Base-by-base conservation (phyloP, 257 asterid species). In the Fraxinus excelsior region DNA sequence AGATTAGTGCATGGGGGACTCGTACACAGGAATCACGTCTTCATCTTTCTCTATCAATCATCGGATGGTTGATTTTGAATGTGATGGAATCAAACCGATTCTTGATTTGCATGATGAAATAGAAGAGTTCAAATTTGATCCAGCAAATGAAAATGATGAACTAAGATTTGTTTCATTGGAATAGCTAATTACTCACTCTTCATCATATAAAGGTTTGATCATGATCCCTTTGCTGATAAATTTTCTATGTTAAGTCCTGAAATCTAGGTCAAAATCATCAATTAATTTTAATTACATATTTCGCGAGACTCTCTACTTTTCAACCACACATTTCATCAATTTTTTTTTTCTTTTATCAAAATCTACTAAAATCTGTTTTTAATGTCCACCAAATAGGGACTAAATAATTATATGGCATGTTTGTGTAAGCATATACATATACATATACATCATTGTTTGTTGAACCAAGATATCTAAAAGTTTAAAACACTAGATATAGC, bases 51-150 rank as follows among this genome's bases (percentile, higher is more conserved):
- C 84, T 67, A 69, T 82, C 85, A 0, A 21, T 60, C 13, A 3
- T 60, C 31, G 31, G 29, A 60, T 29, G 16, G 2, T 60, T 7
- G 67, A 74, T 46, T 83, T 82, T 18, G 91, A 84, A 72, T 81
- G 91, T 78, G 73, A 79, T 67, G 86, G 69, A n/a, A 62, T 84
- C 72, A 85, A 77, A 64, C 91, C 88, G 1, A 74, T 85, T 76
- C 88, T 87, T 76, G 90, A 81, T 26, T 69, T 90, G 51, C 77
- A 84, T 26, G 85, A 79, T 32, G 80, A 46, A 1, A 79, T 81
- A 34, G 83, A 83, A 11, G 91, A 84, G 10, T 83, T 91, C 82
- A 82, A 82, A 70, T 82, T 89, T 71, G 93, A 85, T 72, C 74
- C 74, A 9, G 37, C 46, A 38, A 72, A 81, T 74, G 90, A 86